phyloP scores from a whole-genome alignment of 768 basidiomycete species.

The Pleurotus citrinopileatus region DNA sequence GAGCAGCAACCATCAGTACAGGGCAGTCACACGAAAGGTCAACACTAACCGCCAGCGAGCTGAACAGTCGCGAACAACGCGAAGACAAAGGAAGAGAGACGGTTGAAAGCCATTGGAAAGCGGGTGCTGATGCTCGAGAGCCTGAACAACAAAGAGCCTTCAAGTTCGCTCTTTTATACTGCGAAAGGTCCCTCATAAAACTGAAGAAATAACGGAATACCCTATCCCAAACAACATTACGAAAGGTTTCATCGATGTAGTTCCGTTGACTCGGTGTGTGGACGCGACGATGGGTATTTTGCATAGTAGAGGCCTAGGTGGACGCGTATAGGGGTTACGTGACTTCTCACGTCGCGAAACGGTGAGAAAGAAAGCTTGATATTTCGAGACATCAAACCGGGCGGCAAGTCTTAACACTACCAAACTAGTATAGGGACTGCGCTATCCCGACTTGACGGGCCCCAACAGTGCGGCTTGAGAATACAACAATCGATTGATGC shows the following conservation, averaged over 20 bases:
- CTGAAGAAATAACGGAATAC: background rate
- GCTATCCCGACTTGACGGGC: constrained; percentile 5
- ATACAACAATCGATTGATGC: background rate
- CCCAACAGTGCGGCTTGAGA: background rate
- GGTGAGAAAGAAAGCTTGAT: background rate
- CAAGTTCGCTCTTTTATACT: constrained; percentile 6
- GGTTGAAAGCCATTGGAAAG: constrained; percentile 4
- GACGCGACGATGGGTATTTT: background rate
- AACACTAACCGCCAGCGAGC: background rate
- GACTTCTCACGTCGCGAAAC: background rate
- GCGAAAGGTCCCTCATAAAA: background rate
- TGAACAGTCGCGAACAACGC: constrained; percentile 1
- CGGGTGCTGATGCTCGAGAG: background rate
- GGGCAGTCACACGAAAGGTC: too few species aligned
- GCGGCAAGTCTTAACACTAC: background rate
- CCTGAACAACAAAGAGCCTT: background rate
- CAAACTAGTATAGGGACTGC: background rate
- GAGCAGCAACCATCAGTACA: background rate
- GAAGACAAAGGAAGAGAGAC: constrained; percentile 7
- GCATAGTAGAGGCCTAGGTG: background rate
- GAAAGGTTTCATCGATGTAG: background rate
- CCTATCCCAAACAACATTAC: constrained; percentile 1
- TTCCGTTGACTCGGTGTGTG: constrained; percentile 9
- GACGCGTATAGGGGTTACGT: background rate
- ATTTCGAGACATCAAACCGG: background rate